A percentile compares a stretch with the other conserved stretches of the same genome.
phyloP scores from a whole-genome alignment of 2,329 filamentous ascomycete genomes.

The Fusarium sp. region DNA sequence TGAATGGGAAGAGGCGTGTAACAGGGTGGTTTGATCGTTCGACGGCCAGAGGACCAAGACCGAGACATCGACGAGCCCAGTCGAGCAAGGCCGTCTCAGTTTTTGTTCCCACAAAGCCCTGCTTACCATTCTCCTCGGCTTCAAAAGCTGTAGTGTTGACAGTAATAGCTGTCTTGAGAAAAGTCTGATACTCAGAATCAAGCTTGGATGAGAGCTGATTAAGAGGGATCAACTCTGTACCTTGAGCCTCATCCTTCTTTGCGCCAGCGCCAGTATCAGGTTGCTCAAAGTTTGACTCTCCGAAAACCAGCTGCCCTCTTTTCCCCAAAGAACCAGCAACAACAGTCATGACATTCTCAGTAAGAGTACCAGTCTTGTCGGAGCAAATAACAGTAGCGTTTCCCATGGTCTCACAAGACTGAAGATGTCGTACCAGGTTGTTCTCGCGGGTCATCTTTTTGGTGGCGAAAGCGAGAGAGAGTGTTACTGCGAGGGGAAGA shows the following conservation, averaged over 20 bases:
- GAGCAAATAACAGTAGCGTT: conserved; percentile 82
- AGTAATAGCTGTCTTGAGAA: conserved; percentile 50
- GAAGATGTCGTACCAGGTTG: conserved; percentile 74
- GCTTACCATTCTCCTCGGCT: conserved; percentile 57
- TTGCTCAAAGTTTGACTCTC: conserved; percentile 53
- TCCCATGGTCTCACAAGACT: conserved; percentile 79
- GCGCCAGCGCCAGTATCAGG: conserved; percentile 29
- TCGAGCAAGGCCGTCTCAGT: conserved; percentile 67
- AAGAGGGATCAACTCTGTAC: conserved; percentile 2
- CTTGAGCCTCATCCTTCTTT: conserved; percentile 9
- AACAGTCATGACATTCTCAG: conserved; percentile 79
- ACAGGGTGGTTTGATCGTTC: conserved; percentile 60
- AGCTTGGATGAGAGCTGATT: conserved; percentile 24
- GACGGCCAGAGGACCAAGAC: conserved; percentile 59
- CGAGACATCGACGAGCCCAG: conserved; percentile 62
- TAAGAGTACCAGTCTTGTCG: conserved; percentile 61
- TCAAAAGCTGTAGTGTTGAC: conserved; percentile 71
- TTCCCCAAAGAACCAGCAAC: conserved; percentile 68
- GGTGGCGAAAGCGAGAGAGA: conserved; percentile 75
- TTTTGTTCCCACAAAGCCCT: conserved; percentile 65
- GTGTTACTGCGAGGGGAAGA: conserved; percentile 73
- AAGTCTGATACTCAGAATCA: conserved; percentile 26
- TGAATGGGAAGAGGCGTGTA: conserved; percentile 65
- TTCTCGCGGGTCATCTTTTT: conserved; percentile 77
- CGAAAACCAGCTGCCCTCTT: conserved; percentile 53